These are phyloP conservation scores for Decorospora gaudefroyi DNA, from an alignment of 2,329 filamentous ascomycete species.

Conservation along the genomic window DNA sequence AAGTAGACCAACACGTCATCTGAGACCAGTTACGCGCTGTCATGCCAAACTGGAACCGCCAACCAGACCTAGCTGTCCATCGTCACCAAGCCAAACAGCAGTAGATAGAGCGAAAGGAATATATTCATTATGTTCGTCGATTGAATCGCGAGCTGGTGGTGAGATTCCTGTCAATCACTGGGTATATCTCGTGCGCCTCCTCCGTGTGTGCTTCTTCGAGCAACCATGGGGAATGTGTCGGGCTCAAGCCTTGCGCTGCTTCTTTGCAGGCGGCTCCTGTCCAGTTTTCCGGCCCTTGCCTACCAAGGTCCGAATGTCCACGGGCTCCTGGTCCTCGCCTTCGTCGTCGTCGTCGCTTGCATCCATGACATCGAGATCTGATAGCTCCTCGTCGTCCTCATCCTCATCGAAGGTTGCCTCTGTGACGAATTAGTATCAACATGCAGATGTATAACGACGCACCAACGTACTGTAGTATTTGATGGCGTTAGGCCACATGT, in stretches of 20 bases:
- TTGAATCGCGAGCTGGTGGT: neutral
- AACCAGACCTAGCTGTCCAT: neutral
- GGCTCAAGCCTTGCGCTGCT: slow-evolving; percentile 47
- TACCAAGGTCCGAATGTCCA: slow-evolving; percentile 55
- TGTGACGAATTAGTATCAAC: slow-evolving; percentile 47
- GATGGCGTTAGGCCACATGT: slow-evolving; percentile 85
- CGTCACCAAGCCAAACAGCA: too few species aligned
- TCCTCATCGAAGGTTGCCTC: slow-evolving; percentile 62
- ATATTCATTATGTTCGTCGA: neutral
- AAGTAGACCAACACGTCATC: slow-evolving; percentile 23
- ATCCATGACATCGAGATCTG: slow-evolving; percentile 66
- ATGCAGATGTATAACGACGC: neutral
- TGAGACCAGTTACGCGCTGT: slow-evolving; percentile 27
- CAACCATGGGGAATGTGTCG: too few species aligned
- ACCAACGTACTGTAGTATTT: slow-evolving; percentile 83
- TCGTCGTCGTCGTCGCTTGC: slow-evolving; percentile 57
- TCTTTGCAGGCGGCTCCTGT: slow-evolving; percentile 45
- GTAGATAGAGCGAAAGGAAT: too few species aligned
- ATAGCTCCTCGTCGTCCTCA: slow-evolving; percentile 58
- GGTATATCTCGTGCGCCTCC: slow-evolving; percentile 11
- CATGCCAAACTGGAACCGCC: slow-evolving; percentile 11
- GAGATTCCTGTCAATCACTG: neutral
- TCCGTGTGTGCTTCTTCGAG: too few species aligned
- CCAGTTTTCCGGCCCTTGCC: slow-evolving; percentile 53
- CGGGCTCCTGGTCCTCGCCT: slow-evolving; percentile 57